These are phyloP conservation scores for Brassica cretica DNA, from an alignment of 345 rosid species.

Conservation along the genomic window DNA sequence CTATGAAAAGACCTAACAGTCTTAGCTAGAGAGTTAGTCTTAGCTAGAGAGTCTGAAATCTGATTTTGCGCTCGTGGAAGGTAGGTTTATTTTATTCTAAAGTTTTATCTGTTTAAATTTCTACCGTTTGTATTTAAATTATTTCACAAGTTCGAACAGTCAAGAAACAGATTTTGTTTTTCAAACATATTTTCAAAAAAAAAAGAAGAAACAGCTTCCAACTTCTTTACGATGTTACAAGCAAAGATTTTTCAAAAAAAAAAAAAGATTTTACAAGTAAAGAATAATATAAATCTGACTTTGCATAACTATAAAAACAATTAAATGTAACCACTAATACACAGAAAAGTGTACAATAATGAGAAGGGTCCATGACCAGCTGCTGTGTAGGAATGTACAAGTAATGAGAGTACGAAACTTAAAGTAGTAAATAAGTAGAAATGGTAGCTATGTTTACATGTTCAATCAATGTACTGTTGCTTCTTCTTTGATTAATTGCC, in stretches of 20 bases:
- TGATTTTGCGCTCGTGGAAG: no score
- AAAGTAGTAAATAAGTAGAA: conserved; percentile 36
- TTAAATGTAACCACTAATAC: conserved; percentile 11
- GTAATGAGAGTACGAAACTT: conserved; percentile 31
- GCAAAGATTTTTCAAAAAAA: no score
- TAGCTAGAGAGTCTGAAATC: no score
- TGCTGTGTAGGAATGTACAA: conserved; percentile 37
- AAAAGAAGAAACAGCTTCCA: neutral
- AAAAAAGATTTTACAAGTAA: no score
- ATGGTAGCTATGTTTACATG: conserved; percentile 30
- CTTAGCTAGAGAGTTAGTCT: no score
- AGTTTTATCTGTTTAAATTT: neutral
- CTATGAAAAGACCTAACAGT: no score
- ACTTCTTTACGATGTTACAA: neutral
- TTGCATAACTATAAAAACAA: neutral
- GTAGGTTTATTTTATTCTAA: neutral
- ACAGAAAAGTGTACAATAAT: conserved; percentile 28
- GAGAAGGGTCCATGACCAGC: conserved; percentile 33
- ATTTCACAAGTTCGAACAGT: neutral
- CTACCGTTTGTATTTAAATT: neutral
- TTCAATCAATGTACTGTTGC: conserved; percentile 37
- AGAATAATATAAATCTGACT: no score
- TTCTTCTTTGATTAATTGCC: conserved; percentile 23
- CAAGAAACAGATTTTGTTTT: neutral
- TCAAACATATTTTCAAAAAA: no score